These are phyloP conservation scores for Salicornia ramosissima DNA, from an alignment of 148 eudicot species.

Conservation along the genomic window DNA sequence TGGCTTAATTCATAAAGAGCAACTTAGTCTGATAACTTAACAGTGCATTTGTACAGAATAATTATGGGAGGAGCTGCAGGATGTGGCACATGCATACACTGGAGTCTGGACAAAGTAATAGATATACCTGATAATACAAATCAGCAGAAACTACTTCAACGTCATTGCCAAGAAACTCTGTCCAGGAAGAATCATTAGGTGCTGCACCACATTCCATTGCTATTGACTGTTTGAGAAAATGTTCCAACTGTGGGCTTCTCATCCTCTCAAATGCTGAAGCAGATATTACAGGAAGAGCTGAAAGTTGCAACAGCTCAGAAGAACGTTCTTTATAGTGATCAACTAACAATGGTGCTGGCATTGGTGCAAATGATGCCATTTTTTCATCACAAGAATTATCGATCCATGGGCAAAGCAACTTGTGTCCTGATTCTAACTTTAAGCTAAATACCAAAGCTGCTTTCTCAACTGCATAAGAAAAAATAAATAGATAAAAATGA, in stretches of 20 bases:
- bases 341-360: constrained; percentile 48
- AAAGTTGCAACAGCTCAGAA: constrained; percentile 50
- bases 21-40: background rate
- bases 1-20: background rate
- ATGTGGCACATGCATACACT: background rate
- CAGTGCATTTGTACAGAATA: background rate
- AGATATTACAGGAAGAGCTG: constrained; percentile 71
- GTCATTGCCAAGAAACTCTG: constrained; percentile 37
- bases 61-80: background rate
- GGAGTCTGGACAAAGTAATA: background rate
- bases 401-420: constrained; percentile 83
- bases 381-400: constrained; percentile 77
- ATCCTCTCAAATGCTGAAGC: constrained; percentile 45
- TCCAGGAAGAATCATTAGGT: constrained; percentile 36
- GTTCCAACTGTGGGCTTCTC: constrained; percentile 57
- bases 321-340: constrained; percentile 63
- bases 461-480: constrained; percentile 63
- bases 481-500: background rate
- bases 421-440: constrained; percentile 87
- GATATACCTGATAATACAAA: constrained; percentile 67
- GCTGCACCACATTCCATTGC: constrained; percentile 33
- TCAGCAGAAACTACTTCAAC: constrained; percentile 37
- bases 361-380: constrained; percentile 70
- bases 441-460: constrained; percentile 87
- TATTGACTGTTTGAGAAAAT: constrained; percentile 51